These are phyloP conservation scores for Carpinus viminea DNA, from an alignment of 306 rosid genomes.

Conservation along the genomic window DNA sequence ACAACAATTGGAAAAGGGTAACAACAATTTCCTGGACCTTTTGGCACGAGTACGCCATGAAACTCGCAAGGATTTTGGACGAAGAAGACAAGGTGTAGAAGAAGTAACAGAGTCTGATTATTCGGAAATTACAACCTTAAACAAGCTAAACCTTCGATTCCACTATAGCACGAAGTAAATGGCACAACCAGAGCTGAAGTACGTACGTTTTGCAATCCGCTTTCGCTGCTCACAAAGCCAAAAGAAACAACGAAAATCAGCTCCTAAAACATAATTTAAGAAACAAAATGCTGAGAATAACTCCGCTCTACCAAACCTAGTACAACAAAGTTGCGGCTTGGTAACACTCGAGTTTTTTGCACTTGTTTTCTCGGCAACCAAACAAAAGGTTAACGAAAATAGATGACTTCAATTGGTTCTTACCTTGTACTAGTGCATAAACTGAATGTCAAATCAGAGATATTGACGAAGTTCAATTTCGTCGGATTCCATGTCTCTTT, in stretches of 20 bases:
- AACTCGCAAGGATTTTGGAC: neutral
- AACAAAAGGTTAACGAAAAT: slow-evolving; percentile 8
- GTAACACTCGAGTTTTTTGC: neutral
- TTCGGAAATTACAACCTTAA: neutral
- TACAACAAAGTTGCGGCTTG: neutral
- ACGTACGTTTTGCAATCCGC: neutral
- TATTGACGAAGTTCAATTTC: slow-evolving; percentile 36
- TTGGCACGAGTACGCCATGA: slow-evolving; percentile 28
- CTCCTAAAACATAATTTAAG: neutral
- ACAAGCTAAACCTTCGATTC: neutral
- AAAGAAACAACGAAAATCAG: slow-evolving; percentile 9
- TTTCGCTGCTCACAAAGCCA: slow-evolving; percentile 10
- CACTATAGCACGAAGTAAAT: neutral
- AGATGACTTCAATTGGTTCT: neutral
- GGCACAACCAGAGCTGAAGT: neutral
- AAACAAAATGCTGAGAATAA: neutral
- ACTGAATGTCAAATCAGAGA: slow-evolving; percentile 6
- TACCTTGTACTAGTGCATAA: neutral
- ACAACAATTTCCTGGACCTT: slow-evolving; percentile 21
- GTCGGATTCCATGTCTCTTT: slow-evolving; percentile 52
- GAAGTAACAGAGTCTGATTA: neutral
- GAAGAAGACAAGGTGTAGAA: neutral
- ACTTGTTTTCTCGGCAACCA: slow-evolving; percentile 36
- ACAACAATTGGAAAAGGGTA: slow-evolving; percentile 26
- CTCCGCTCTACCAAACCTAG: neutral